Percentiles rank a stretch among this genome's conserved stretches.
Evolutionary conservation across 2,329 filamentous ascomycete species (phyloP).

Genomic region (Verticillium nubilum): DNA sequence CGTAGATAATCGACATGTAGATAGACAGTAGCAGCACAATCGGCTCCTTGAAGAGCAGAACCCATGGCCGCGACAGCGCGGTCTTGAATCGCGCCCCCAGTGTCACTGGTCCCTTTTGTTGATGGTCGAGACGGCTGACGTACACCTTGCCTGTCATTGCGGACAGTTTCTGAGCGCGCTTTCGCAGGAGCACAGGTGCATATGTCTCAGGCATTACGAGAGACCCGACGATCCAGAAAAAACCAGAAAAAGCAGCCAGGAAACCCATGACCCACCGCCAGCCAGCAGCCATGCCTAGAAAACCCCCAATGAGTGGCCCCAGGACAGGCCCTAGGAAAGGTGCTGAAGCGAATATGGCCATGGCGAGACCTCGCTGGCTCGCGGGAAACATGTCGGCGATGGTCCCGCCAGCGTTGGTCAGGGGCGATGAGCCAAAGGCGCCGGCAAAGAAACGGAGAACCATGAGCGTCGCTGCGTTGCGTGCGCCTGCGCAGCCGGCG

Average conservation of each 20-base stretch:
- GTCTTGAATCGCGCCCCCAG: constrained; percentile 39
- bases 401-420: constrained; percentile 58
- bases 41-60: constrained; percentile 64
- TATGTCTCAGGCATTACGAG: constrained; percentile 34
- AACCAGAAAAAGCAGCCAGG: constrained; percentile 51
- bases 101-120: constrained; percentile 30
- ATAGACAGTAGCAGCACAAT: constrained; percentile 62
- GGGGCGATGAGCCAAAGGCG: constrained; percentile 54
- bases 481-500: constrained; percentile 49
- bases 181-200: constrained; percentile 18
- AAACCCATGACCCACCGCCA: constrained; percentile 69
- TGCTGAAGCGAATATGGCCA: constrained; percentile 58
- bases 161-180: constrained; percentile 16
- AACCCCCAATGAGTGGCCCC: constrained; percentile 62
- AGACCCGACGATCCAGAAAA: constrained; percentile 30
- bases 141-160: constrained; percentile 16
- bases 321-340: constrained; percentile 61
- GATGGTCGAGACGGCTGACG: constrained; percentile 32
- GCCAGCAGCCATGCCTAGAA: constrained; percentile 56
- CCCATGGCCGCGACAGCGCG: constrained; percentile 52
- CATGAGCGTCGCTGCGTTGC: constrained; percentile 53
- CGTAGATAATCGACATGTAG: constrained; percentile 60
- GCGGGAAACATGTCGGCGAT: constrained; percentile 56
- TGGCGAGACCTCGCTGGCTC: constrained; percentile 48
- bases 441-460: constrained; percentile 61